These are phyloP conservation scores for Rostrohypoxylon terebratum DNA, from an alignment of 495 filamentous ascomycete genomes.

Conservation along the genomic window DNA sequence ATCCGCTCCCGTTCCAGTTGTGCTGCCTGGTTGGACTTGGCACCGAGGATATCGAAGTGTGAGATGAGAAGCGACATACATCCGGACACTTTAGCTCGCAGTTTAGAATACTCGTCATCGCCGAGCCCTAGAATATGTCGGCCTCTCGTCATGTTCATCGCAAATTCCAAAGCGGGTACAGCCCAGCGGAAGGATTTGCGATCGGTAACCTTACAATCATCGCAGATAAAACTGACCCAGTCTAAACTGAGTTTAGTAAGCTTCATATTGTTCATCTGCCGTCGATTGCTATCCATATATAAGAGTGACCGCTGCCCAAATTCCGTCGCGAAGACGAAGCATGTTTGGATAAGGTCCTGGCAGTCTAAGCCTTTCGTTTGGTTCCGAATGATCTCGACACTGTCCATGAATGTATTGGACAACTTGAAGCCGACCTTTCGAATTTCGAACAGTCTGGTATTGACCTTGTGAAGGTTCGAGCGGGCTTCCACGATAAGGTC, in stretches of 20 bases:
- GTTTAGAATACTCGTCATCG: conserved; percentile 81
- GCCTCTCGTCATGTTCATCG: conserved; percentile 95
- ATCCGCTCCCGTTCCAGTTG: conserved; percentile 81
- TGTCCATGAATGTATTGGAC: conserved; percentile 99
- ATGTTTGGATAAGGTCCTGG: conserved; percentile 97
- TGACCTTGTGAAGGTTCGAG: conserved; percentile 92
- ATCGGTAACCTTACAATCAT: conserved; percentile 95
- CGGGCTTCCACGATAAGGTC: conserved; percentile 90
- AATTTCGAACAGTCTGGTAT: conserved; percentile 90
- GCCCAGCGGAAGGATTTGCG: conserved; percentile 97
- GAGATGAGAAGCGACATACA: conserved; percentile 98
- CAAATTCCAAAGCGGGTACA: conserved; percentile 92
- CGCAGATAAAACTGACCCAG: conserved; percentile 97
- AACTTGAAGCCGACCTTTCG: conserved; percentile 96
- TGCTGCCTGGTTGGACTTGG: conserved; percentile 89
- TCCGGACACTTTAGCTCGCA: conserved; percentile 90
- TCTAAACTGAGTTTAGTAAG: conserved; percentile 92
- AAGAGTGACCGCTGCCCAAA: conserved; percentile 94
- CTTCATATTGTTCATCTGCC: conserved; percentile 95
- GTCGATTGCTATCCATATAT: conserved; percentile 92
- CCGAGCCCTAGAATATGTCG: conserved; percentile 89
- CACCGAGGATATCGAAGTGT: conserved; percentile 99
- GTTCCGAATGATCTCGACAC: conserved; percentile 88
- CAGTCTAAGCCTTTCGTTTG: conserved; percentile 88
- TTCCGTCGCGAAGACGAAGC: conserved; percentile 97